phyloP scores from a whole-genome alignment of 345 rosid genomes.

The Dimocarpus longan region DNA sequence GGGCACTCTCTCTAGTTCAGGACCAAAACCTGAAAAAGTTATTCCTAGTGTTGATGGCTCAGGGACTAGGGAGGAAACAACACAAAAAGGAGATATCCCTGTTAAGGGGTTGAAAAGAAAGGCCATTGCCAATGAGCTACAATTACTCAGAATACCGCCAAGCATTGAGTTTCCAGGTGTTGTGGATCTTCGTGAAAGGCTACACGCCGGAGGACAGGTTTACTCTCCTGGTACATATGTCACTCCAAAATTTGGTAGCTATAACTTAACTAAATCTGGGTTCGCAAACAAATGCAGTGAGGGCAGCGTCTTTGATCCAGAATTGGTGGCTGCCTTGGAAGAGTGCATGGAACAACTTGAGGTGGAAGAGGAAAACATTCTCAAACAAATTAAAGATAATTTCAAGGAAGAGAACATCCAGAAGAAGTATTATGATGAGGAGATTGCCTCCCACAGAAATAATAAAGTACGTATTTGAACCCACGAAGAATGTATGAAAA shows the following conservation, averaged over 20 bases:
- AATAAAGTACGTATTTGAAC: neutral
- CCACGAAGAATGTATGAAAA: neutral
- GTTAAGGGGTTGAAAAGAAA: slow-evolving; percentile 36
- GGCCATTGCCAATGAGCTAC: slow-evolving; percentile 33
- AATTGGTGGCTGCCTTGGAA: slow-evolving; percentile 38
- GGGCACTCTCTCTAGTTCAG: neutral
- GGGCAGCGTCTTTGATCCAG: slow-evolving; percentile 31
- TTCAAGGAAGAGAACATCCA: slow-evolving; percentile 23
- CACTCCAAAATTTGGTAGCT: slow-evolving; percentile 47
- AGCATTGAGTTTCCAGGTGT: slow-evolving; percentile 33
- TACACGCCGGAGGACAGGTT: slow-evolving; percentile 27
- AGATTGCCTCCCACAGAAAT: slow-evolving; percentile 4
- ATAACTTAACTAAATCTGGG: slow-evolving; percentile 7
- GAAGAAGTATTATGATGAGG: slow-evolving; percentile 17
- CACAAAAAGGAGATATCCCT: slow-evolving; percentile 1
- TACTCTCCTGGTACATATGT: slow-evolving; percentile 32
- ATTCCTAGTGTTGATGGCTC: slow-evolving; percentile 7
- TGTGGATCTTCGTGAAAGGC: slow-evolving; percentile 36
- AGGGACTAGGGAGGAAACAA: neutral
- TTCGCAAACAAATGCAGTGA: slow-evolving; percentile 8
- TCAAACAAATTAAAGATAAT: slow-evolving; percentile 32
- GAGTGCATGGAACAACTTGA: slow-evolving; percentile 44
- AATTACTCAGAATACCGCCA: slow-evolving; percentile 33
- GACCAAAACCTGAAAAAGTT: neutral
- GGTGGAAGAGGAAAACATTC: slow-evolving; percentile 43